These are phyloP conservation scores for Parascedosporium putredinis DNA, from an alignment of 2,329 filamentous ascomycete genomes.

Conservation along the genomic window DNA sequence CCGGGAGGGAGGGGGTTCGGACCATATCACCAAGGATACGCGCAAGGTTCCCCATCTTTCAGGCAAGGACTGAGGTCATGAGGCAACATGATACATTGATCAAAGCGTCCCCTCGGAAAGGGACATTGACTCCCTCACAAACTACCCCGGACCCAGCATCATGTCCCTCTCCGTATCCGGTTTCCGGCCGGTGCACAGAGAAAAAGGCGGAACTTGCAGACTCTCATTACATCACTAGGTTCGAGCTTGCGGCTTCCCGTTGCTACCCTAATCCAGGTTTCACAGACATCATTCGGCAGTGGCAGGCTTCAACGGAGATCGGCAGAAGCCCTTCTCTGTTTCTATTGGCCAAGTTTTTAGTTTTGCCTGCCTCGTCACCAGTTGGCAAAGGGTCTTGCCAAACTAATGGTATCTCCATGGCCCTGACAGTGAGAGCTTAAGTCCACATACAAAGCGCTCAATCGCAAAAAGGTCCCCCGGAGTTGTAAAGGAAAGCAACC, in stretches of 20 bases:
- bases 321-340: no score
- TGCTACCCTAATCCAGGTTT: background rate
- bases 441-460: no score
- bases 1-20: no score
- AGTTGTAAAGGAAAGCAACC: no score
- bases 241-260: background rate
- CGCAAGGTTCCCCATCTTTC: no score
- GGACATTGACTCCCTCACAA: no score
- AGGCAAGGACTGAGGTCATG: background rate
- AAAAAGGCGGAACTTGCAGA: background rate
- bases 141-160: background rate
- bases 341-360: no score
- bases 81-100: background rate
- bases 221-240: background rate
- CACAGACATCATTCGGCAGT: background rate
- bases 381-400: no score
- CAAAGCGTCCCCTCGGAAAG: background rate
- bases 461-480: no score
- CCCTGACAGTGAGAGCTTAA: background rate
- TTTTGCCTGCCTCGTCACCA: no score
- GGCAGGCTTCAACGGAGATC: no score
- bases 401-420: background rate
- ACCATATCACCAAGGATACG: no score
- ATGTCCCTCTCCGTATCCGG: background rate
- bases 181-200: background rate